Percentiles rank a stretch among this genome's conserved stretches.
Conservation (phyloP, 495 filamentous ascomycete species). For the Xylaria sp. region DNA sequence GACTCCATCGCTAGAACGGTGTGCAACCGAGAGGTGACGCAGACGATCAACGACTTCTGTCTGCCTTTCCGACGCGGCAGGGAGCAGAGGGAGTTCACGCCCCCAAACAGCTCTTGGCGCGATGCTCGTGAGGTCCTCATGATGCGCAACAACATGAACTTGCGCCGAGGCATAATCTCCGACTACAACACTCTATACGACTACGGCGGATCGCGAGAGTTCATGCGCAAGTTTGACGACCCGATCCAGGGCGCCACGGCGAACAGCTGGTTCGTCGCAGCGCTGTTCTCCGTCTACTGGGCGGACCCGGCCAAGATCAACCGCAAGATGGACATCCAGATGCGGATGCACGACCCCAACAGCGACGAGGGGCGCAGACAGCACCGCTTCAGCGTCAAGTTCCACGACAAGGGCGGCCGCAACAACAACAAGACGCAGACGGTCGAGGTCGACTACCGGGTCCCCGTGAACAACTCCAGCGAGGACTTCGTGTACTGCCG, state of each 20-base stretch:
- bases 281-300: constrained; percentile 48
- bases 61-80: constrained; percentile 42
- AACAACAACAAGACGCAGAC: constrained; percentile 45
- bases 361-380: constrained; percentile 11
- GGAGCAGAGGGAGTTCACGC: constrained; percentile 29
- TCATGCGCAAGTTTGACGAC: constrained; percentile 42
- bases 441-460: constrained; percentile 45
- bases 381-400: constrained; percentile 36
- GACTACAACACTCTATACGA: constrained; percentile 15
- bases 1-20: constrained; percentile 37
- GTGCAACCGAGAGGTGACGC: constrained; percentile 40
- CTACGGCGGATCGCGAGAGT: constrained; percentile 23
- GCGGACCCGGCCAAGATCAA: constrained; percentile 42
- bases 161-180: constrained; percentile 27
- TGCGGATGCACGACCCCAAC: not conserved
- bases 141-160: constrained; percentile 31
- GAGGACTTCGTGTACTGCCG: constrained; percentile 46
- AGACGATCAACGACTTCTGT: constrained; percentile 43
- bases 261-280: constrained; percentile 47
- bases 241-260: constrained; percentile 45
- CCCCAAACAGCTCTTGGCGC: constrained; percentile 42
- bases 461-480: constrained; percentile 48
- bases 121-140: constrained; percentile 38
- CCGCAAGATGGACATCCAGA: constrained; percentile 23
- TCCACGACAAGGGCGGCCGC: constrained; percentile 49